Evolutionary conservation across 371 early-diverging fungal species (phyloP), one percentile per base, ranked within the genome.

Genomic region (Circinella minor): DNA sequence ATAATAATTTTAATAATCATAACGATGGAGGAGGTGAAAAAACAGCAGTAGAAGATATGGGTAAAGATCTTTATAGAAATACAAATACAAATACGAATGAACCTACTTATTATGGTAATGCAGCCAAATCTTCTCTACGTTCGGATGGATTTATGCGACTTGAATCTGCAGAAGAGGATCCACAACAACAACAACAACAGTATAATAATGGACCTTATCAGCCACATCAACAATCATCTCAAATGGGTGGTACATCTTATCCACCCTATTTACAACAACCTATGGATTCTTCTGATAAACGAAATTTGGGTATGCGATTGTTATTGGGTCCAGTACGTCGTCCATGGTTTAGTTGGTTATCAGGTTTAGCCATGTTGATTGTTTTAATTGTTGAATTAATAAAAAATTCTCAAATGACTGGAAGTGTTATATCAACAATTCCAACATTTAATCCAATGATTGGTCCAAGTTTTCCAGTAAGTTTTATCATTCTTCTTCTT

Each of bases 381-480:
- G 69, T 89, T 10, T 71, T 91, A 36, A 72, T 89, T 46, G 82
- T 81, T 66, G 89, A 88, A 70, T 77, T 89, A 71, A 78, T 85
- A 5, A 77, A 72, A 18, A 85, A 84, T 64, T 71, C 82, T n/a
- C 81, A 87, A 54, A 51, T 86, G 27, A 89, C 89, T 7, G 84
- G 87, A 17, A 72, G 74, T 18, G 66, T 86, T 18, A 86, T 89
- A 61, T 67, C 84, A 71, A 85, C 87, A 5, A 77, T 67, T 36
- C 87, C 89, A 11, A n/a, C n/a, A 0, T 84, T 87, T 63, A 89
- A 89, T 62, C 81, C 80, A 6, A 87, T 91, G 88, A 88, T 89
- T 61, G 91, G 91, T 10, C 90, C 91, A 7, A 80, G 82, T 46
- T 71, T 82, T 27, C 76, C 80, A 9, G 90, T 87, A 74, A 78